Conservation (phyloP, 371 early-diverging fungal species). For the Mucor piriformis region DNA sequence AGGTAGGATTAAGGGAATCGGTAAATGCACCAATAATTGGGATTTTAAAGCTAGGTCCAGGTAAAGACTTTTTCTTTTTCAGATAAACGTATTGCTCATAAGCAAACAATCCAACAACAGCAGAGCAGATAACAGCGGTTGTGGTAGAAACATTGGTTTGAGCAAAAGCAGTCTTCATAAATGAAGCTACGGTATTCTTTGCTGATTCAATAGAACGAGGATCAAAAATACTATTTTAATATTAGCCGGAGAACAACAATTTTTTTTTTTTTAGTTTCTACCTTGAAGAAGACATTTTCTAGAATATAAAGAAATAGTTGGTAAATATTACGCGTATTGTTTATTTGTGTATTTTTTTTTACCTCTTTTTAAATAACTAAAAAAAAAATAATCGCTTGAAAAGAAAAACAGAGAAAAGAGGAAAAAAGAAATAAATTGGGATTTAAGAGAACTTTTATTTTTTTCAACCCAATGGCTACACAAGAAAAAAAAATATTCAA, state of each 20-base stretch:
- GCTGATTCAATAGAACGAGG: conserved; percentile 51
- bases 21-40: conserved; percentile 58
- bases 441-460: not conserved
- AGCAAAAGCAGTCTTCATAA: conserved; percentile 39
- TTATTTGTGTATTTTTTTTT: not conserved
- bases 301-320: not conserved
- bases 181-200: conserved; percentile 40
- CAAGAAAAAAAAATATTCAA: conserved; percentile 1
- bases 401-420: conserved; percentile 2
- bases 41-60: conserved; percentile 53
- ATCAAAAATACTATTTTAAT: conserved; percentile 39
- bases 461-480: conserved; percentile 1
- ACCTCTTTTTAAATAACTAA: not conserved
- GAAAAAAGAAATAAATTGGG: conserved; percentile 2
- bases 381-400: not conserved
- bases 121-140: conserved; percentile 45
- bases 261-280: conserved; percentile 4
- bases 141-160: conserved; percentile 38
- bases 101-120: conserved; percentile 50
- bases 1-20: conserved; percentile 58
- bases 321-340: not conserved
- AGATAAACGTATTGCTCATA: conserved; percentile 56
- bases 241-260: not conserved
- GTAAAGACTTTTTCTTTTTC: conserved; percentile 52
- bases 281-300: conserved; percentile 24